Evolutionary conservation across 106 monocot species (phyloP).

Genomic region (Narthecium ossifragum): DNA sequence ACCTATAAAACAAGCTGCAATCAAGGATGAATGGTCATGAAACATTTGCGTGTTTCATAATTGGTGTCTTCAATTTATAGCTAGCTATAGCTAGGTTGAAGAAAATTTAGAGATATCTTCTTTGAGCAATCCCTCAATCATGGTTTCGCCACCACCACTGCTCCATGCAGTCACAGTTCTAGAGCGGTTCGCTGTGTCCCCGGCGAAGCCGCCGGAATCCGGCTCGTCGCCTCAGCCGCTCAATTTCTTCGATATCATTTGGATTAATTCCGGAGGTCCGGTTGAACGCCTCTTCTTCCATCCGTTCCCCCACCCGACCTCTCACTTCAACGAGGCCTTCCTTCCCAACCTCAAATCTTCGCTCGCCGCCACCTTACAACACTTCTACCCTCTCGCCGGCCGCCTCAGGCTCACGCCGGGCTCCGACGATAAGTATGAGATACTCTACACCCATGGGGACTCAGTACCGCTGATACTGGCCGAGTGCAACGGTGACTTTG

Average conservation of each 20-base stretch:
- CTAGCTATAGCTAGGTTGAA: no score
- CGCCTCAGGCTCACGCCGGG: neutral
- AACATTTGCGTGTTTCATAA: no score
- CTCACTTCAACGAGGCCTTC: slow-evolving; percentile 16
- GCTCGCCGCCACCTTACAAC: slow-evolving; percentile 45
- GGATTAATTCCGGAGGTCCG: slow-evolving; percentile 7
- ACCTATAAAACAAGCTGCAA: no score
- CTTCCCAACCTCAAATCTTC: slow-evolving; percentile 39
- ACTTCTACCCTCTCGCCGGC: slow-evolving; percentile 40
- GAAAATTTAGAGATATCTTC: neutral
- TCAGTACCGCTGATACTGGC: slow-evolving; percentile 22
- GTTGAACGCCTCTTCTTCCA: slow-evolving; percentile 62
- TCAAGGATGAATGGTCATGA: no score
- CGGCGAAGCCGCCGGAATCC: neutral
- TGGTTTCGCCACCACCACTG: neutral
- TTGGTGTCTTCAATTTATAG: no score
- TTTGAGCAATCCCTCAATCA: neutral
- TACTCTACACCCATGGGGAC: slow-evolving; percentile 23
- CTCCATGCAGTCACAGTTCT: neutral
- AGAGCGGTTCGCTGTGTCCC: neutral
- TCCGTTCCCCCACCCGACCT: slow-evolving; percentile 13
- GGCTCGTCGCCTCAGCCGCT: neutral
- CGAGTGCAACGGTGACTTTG: slow-evolving; percentile 20
- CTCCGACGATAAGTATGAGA: slow-evolving; percentile 19
- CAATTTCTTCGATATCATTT: slow-evolving; percentile 34